Conservation (phyloP, 23 red algal genomes). For the Gracilaria vermiculophylla region DNA sequence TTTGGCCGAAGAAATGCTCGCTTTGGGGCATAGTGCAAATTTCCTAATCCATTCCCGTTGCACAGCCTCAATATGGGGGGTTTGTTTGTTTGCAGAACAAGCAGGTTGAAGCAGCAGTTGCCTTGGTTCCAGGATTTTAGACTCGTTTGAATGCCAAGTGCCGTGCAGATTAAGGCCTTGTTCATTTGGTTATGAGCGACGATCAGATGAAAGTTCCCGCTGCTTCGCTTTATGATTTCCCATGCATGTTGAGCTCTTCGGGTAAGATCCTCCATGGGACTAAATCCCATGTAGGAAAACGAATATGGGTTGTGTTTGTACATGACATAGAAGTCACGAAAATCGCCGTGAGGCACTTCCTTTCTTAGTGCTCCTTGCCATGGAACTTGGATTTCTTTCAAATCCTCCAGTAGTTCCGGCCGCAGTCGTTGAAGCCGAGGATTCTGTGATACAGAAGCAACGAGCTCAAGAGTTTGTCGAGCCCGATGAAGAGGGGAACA, state of each 20-base stretch:
- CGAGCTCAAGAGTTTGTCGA: slow-evolving; percentile 22
- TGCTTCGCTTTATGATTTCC: slow-evolving; percentile 18
- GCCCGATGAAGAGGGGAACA: slow-evolving; percentile 55
- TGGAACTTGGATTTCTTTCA: slow-evolving; percentile 61
- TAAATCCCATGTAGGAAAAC: slow-evolving; percentile 63
- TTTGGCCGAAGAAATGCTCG: neutral
- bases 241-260: slow-evolving; percentile 36
- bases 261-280: slow-evolving; percentile 29
- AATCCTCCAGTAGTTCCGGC: slow-evolving; percentile 33
- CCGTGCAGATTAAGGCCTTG: slow-evolving; percentile 55
- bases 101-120: slow-evolving; percentile 61
- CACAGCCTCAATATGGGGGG: slow-evolving; percentile 33
- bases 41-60: slow-evolving; percentile 23
- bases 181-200: slow-evolving; percentile 63
- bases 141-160: slow-evolving; percentile 28
- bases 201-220: slow-evolving; percentile 31
- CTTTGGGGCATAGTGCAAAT: neutral
- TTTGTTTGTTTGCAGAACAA: slow-evolving; percentile 25
- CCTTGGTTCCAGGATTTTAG: slow-evolving; percentile 39
- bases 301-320: slow-evolving; percentile 28
- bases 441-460: slow-evolving; percentile 28
- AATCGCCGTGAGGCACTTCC: slow-evolving; percentile 22
- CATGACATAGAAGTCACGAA: neutral
- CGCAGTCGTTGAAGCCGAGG: neutral
- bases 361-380: slow-evolving; percentile 41